Evolutionary conservation across 2,329 filamentous ascomycete species (phyloP).

Genomic region (Colletotrichum chlorophyti): DNA sequence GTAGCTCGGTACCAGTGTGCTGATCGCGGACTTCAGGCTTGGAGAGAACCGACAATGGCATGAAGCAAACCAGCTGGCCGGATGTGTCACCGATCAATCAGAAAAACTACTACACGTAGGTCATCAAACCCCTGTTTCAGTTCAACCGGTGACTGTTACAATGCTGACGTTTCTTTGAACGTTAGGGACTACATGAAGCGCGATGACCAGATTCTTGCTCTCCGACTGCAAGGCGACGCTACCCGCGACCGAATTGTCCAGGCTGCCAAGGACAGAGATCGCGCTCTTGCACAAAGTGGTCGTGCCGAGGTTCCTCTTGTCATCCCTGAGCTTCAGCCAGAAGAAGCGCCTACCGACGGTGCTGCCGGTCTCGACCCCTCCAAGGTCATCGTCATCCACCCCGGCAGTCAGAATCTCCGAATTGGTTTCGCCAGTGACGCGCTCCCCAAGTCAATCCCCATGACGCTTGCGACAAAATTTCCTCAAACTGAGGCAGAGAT

Average conservation of each 20-base stretch:
- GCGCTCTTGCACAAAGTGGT: constrained; percentile 78
- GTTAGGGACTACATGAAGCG: constrained; percentile 94
- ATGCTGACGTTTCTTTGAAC: constrained; percentile 33
- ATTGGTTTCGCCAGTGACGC: constrained; percentile 97
- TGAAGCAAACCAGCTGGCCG: constrained; percentile 95
- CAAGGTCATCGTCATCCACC: constrained; percentile 93
- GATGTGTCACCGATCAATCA: constrained; percentile 95
- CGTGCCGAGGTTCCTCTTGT: constrained; percentile 69
- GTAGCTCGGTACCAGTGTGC: background rate
- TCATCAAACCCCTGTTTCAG: background rate
- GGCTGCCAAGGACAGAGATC: constrained; percentile 85
- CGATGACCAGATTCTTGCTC: constrained; percentile 92
- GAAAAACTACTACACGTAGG: constrained; percentile 98
- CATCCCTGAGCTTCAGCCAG: constrained; percentile 65
- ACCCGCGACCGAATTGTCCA: constrained; percentile 83
- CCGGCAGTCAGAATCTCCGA: constrained; percentile 92
- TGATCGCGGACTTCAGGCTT: constrained; percentile 66
- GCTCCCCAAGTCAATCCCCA: constrained; percentile 90
- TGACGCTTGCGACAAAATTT: constrained; percentile 85
- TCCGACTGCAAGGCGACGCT: constrained; percentile 87
- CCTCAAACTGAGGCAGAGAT: constrained; percentile 83
- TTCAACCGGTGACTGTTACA: background rate
- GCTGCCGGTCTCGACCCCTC: constrained; percentile 74
- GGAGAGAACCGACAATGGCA: constrained; percentile 96
- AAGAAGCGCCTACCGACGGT: constrained; percentile 62